Conservation (phyloP, 129 eudicot species). For the Artemisia argyi region DNA sequence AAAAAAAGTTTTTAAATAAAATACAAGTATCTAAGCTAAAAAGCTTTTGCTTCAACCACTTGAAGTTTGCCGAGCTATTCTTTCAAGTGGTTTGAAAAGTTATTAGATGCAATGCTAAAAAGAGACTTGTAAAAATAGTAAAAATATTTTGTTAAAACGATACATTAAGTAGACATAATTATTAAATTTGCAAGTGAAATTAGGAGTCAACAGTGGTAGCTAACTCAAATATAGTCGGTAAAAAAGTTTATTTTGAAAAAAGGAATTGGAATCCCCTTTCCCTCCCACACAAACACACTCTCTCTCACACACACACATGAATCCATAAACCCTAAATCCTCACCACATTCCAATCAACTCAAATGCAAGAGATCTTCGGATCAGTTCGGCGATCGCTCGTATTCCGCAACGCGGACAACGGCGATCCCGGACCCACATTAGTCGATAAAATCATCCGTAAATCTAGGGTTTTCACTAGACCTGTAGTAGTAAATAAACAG, state of each 20-base stretch:
- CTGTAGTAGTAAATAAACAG: constrained; percentile 10
- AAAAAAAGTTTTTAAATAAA: no score
- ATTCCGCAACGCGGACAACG: constrained; percentile 44
- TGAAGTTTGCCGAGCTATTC: no score
- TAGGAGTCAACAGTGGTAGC: no score
- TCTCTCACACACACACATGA: constrained; percentile 24
- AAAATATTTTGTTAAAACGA: no score
- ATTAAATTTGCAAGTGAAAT: no score
- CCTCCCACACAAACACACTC: constrained; percentile 36
- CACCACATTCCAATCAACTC: neutral
- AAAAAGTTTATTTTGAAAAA: neutral
- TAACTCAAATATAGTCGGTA: constrained; percentile 3
- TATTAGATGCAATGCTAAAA: no score
- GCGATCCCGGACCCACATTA: constrained; percentile 43
- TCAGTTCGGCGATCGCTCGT: constrained; percentile 77
- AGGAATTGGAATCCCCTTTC: constrained; percentile 20
- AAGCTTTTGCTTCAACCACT: no score
- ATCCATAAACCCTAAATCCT: constrained; percentile 19
- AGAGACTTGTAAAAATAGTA: no score
- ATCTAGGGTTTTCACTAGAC: constrained; percentile 51
- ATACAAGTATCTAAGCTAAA: no score
- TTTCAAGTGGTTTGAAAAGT: no score
- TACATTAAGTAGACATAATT: no score
- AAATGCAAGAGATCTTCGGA: constrained; percentile 74
- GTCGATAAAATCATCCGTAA: constrained; percentile 72